A percentile compares a stretch with the other conserved stretches of the same genome.
Evolutionary conservation across 495 filamentous ascomycete species (phyloP).

Genomic region (Pyrenopolyporus hunteri): DNA sequence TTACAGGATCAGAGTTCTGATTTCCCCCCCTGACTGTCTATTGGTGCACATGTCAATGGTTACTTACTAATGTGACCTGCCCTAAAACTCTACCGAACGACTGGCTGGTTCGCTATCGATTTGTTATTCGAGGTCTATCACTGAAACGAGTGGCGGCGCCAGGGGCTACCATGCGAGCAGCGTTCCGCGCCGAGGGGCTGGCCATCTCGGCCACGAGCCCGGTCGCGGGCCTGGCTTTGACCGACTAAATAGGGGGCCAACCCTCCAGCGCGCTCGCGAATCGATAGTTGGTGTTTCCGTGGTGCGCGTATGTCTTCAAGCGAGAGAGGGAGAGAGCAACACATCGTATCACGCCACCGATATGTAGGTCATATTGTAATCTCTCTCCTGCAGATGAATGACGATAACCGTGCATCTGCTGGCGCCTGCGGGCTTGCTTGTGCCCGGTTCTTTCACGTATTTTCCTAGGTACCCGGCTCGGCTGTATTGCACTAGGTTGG

Average conservation of each 20-base stretch:
- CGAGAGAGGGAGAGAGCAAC: background rate
- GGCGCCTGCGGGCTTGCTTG: constrained; percentile 20
- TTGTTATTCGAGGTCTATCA: constrained; percentile 13
- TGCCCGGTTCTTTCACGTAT: constrained; percentile 38
- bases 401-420: constrained; percentile 40
- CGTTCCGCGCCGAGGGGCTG: constrained; percentile 33
- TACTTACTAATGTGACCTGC: constrained; percentile 6
- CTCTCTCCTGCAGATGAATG: constrained; percentile 29
- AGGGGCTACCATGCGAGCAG: constrained; percentile 32
- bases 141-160: constrained; percentile 39
- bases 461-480: constrained; percentile 38
- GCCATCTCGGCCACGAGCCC: constrained; percentile 32
- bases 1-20: constrained; percentile 16
- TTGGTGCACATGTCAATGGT: background rate
- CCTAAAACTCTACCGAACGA: constrained; percentile 16
- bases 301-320: constrained; percentile 7
- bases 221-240: constrained; percentile 24
- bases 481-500: constrained; percentile 37
- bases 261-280: constrained; percentile 2
- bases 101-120: constrained; percentile 1
- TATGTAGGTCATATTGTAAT: constrained; percentile 14
- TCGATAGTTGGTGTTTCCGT: constrained; percentile 1
- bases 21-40: background rate
- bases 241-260: constrained; percentile 16
- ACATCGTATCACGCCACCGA: constrained; percentile 32